Base-by-base conservation (phyloP, 805 yeast genomes). In the Torulaspora gathmanii region DNA sequence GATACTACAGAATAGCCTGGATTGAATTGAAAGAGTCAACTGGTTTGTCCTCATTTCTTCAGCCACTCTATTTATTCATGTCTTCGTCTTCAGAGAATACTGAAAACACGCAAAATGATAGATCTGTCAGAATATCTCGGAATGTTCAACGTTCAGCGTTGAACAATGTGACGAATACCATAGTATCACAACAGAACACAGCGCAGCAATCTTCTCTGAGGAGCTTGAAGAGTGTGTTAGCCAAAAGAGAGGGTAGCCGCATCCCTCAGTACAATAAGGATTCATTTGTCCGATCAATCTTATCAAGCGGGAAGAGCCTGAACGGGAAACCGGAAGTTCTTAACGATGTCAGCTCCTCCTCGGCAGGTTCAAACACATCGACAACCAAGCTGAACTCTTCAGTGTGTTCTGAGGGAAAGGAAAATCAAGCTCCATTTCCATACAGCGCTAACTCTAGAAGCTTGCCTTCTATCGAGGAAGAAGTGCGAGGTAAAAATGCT, bases 151-250 rank as follows among this genome's bases (percentile, higher is more conserved):
- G 70, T 41, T 49, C 65, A 37, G 70, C 67, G 15, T 52, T 65
- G 38, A 58, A 58, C 29, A 65, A 65, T 45, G 70, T 65, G 10
- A 65, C 70, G 15, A 62, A 64, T 41, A 64, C 68, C 9, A 53
- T 58, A 25, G 36, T 56, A 25, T 47, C 57, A 4, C 58, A 58
- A 27, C 63, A 60, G 15, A 56, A 49, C 38, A 48, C 44, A 29
- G 15, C 45, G 15, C 54, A 56, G 23, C 47, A 55, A 19, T 42
- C 56, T 8, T 49, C 49, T 9, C 12, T 51, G 12, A 52, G 53
- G 30, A 53, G 43, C 33, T 29, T 55, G 33, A 59, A 59, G 45
- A 37, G 54, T 20, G 44, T 54, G 3, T 36, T 56, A 31, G 52
- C 52, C 10, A 58, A 56, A 33, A 50, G 49, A 40, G 58, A 55